phyloP scores from a whole-genome alignment of 1,139 yeast genomes.

The Suhomyces bokatorum region DNA sequence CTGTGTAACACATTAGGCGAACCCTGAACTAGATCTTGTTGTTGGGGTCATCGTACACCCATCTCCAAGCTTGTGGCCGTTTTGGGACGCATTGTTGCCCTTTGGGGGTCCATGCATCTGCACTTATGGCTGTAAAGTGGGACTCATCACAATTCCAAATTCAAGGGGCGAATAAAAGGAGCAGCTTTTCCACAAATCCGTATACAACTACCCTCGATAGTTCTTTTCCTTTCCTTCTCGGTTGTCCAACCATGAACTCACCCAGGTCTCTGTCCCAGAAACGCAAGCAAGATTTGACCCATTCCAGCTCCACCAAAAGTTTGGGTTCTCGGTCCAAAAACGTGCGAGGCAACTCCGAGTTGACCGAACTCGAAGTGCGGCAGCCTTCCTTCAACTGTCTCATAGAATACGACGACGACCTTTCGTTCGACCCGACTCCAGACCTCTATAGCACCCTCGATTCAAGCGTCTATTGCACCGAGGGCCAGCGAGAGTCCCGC shows the following conservation, averaged over 20 bases:
- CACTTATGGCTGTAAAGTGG: background rate
- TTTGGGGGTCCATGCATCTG: background rate
- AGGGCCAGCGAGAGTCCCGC: background rate
- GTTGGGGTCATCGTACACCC: no score
- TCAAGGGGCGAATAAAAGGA: background rate
- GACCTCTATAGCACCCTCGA: background rate
- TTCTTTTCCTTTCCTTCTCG: background rate
- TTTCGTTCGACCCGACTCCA: background rate
- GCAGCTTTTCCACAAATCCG: background rate
- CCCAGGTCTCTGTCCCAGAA: background rate
- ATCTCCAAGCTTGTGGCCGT: background rate
- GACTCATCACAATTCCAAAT: background rate
- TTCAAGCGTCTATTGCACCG: background rate
- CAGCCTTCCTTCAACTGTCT: background rate
- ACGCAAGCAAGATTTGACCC: background rate
- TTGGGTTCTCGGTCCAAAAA: no score
- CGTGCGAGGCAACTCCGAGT: background rate
- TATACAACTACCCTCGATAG: background rate
- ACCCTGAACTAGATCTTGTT: no score
- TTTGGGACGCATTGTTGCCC: background rate
- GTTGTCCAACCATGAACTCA: background rate
- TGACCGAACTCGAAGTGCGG: background rate
- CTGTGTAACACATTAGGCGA: no score
- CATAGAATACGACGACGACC: background rate
- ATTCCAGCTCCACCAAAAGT: background rate